Conservation (phyloP, 768 basidiomycete genomes). For the Trametes elegans region DNA sequence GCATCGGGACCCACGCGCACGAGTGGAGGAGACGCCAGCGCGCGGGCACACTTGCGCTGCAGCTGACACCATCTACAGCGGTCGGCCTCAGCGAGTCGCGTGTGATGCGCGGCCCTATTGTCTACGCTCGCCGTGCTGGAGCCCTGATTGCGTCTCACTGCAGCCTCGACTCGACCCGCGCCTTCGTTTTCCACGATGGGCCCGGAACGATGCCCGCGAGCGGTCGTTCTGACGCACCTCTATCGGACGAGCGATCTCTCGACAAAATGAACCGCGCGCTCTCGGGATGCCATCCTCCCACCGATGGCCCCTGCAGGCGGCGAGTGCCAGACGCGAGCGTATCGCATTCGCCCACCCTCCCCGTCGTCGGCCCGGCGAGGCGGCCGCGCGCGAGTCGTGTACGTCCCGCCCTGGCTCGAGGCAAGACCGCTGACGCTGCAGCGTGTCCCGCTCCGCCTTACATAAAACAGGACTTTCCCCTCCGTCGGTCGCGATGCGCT, state of each 20-base stretch:
- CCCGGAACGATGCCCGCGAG: conserved; percentile 4
- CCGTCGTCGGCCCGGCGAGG: conserved; percentile 11
- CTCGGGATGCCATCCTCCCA: not conserved
- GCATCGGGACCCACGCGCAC: not conserved
- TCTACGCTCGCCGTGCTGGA: not conserved
- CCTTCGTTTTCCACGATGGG: conserved; percentile 15
- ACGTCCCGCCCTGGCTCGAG: conserved; percentile 2
- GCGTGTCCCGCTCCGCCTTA: conserved; percentile 14
- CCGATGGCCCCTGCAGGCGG: too few relatives aligned
- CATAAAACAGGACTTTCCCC: conserved; percentile 18
- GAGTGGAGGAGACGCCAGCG: not conserved
- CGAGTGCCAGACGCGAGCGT: too few relatives aligned
- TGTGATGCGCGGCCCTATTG: not conserved
- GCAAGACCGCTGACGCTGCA: conserved; percentile 10
- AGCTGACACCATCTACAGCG: not conserved
- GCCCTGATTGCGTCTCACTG: too few relatives aligned
- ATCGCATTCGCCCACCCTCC: too few relatives aligned
- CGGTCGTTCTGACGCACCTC: conserved; percentile 6
- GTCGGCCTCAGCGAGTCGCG: not conserved
- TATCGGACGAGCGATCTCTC: conserved; percentile 14
- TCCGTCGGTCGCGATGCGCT: conserved; percentile 7
- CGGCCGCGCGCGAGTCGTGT: conserved; percentile 8
- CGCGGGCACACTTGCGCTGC: not conserved
- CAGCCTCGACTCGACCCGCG: not conserved
- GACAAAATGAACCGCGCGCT: conserved; percentile 12